These are phyloP conservation scores for Hypoxylon rubiginosum DNA, from an alignment of 2,329 filamentous ascomycete species.

Conservation along the genomic window DNA sequence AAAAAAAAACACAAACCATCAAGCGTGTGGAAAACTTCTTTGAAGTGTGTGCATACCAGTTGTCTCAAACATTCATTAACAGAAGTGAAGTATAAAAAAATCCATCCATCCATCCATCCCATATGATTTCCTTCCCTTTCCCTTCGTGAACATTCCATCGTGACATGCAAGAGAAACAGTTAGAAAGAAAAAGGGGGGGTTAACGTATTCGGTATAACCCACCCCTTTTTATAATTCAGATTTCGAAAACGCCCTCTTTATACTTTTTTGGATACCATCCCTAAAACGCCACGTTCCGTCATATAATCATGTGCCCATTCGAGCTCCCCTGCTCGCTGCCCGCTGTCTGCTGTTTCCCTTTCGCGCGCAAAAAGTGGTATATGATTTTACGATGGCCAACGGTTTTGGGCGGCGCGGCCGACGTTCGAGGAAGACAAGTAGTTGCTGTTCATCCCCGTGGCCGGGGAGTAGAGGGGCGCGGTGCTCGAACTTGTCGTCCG, in stretches of 20 bases:
- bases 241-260: conserved; percentile 34
- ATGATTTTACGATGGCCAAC: conserved; percentile 45
- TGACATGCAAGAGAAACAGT: conserved; percentile 33
- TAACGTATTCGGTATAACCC: background rate
- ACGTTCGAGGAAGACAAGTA: conserved; percentile 46
- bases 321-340: too few species aligned
- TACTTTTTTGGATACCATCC: conserved; percentile 32
- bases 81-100: conserved; percentile 19
- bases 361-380: background rate
- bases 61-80: conserved; percentile 8
- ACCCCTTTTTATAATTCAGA: conserved; percentile 3
- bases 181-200: conserved; percentile 10
- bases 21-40: background rate
- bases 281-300: conserved; percentile 41
- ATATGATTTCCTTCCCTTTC: conserved; percentile 5
- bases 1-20: background rate
- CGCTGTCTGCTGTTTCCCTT: background rate
- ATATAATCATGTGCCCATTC: conserved; percentile 38
- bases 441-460: conserved; percentile 45
- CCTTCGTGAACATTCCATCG: conserved; percentile 30
- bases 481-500: conserved; percentile 46
- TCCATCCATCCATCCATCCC: conserved; percentile 11
- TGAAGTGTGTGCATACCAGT: conserved; percentile 1
- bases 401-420: conserved; percentile 46
- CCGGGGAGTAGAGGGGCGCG: conserved; percentile 47